phyloP scores from a whole-genome alignment of 2,329 filamentous ascomycete species.

The Ascochyta pisi region DNA sequence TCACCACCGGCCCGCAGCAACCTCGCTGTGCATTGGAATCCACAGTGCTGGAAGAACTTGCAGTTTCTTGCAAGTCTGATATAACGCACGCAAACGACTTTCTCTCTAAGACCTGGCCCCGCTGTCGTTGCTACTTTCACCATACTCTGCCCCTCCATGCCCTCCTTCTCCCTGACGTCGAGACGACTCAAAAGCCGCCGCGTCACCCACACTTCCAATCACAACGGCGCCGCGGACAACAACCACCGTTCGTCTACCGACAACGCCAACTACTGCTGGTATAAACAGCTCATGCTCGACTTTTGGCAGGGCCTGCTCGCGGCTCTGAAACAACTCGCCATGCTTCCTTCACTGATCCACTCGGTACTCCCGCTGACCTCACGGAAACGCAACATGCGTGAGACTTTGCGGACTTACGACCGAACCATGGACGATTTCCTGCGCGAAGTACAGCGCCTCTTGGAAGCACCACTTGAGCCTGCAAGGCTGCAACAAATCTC shows the following conservation, averaged over 20 bases:
- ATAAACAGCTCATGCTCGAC: constrained; percentile 48
- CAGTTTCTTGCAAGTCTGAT: constrained; percentile 27
- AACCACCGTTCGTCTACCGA: constrained; percentile 28
- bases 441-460: constrained; percentile 51
- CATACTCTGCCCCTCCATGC: constrained; percentile 39
- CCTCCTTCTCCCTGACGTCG: constrained; percentile 37
- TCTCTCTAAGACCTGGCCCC: constrained; percentile 33
- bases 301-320: constrained; percentile 49
- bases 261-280: constrained; percentile 33
- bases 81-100: constrained; percentile 36
- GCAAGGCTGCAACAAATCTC: constrained; percentile 55
- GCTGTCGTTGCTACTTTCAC: constrained; percentile 32
- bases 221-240: constrained; percentile 31
- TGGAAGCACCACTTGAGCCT: constrained; percentile 54
- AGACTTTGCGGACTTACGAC: constrained; percentile 50
- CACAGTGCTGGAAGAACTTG: constrained; percentile 26
- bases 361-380: constrained; percentile 45
- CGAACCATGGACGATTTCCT: constrained; percentile 58
- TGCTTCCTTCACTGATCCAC: constrained; percentile 51
- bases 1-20: constrained; percentile 44
- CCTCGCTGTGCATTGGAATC: constrained; percentile 39
- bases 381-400: constrained; percentile 41
- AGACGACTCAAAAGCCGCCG: constrained; percentile 48
- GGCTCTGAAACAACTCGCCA: constrained; percentile 49
- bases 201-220: constrained; percentile 35